Percentiles rank a stretch among this genome's conserved stretches.
Conservation (phyloP, 257 asterid species). For the Solanum arcanum region DNA sequence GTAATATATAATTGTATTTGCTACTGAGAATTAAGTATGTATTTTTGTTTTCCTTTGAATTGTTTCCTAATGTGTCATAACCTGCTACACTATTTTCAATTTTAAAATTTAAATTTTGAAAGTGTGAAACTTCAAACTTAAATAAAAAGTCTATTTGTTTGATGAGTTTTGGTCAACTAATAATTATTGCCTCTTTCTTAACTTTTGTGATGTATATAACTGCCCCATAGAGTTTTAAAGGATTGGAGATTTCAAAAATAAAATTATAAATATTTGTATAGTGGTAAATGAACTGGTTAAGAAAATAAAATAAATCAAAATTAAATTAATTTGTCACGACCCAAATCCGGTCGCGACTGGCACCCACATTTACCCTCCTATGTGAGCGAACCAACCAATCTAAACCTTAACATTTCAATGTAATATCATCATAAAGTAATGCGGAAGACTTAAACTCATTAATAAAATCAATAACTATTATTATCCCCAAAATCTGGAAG, state of each 20-base stretch:
- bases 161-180: background rate
- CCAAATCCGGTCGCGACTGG: no score
- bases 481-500: no score
- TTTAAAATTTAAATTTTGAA: background rate
- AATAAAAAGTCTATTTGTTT: background rate
- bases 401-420: no score
- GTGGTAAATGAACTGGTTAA: background rate
- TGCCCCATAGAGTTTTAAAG: background rate
- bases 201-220: no score
- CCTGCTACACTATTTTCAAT: background rate
- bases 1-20: background rate
- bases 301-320: no score
- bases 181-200: background rate
- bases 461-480: no score
- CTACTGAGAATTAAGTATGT: background rate
- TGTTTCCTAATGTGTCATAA: background rate
- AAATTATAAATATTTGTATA: background rate
- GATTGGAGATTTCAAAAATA: background rate
- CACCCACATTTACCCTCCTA: no score
- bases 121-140: background rate
- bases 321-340: no score
- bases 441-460: no score
- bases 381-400: no score
- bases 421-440: no score
- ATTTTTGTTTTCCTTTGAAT: background rate